Evolutionary conservation across 129 eudicot species (phyloP), one percentile per base, ranked within the genome.

Genomic region (Flaveria ramosissima): DNA sequence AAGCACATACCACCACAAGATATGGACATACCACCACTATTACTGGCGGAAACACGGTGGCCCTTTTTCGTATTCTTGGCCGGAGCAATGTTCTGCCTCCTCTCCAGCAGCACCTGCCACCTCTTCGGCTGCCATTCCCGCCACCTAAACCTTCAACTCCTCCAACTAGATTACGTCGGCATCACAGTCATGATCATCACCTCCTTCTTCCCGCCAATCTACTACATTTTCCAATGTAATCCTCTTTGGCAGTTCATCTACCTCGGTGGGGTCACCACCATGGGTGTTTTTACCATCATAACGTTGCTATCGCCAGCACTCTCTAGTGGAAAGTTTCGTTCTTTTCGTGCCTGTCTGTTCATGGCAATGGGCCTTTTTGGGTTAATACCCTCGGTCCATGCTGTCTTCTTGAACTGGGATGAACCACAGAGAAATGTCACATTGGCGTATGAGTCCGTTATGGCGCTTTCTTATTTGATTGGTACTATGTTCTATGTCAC

Each of bases 51-150:
- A 64, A 80, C 87, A 55, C 80, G 77, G 62, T 91, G 99, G 99
- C 99, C 99, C 1, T 91, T 94, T 71, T 87, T 82, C 19, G 92
- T 94, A 13, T 91, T 87, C 88, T 59, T 94, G 46, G 77, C 71
- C 7, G 97, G 99, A 76, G 79, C 97, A 10, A 89, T 94, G 97
- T 91, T 89, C 87, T 94, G 99, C 86, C 99, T 94, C 81, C 85
- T 94, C 53, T 94, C 96, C 19, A 87, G 94, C 87, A 89, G 88
- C 88, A 70, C 83, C 23, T 94, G 99, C 89, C 99, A 94, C 83
- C 97, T 91, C 84, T 94, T 94, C 66, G 89, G 83, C 26, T 94
- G 99, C 86, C 99, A 94, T 77, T 94, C 99, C 50, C 84, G 86
- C 71, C 84, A 76, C 80, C 24, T 88, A 24, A 91, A 82, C 87